Evolutionary conservation across 331 rosid species (phyloP).

Genomic region (Malus hybrid): DNA sequence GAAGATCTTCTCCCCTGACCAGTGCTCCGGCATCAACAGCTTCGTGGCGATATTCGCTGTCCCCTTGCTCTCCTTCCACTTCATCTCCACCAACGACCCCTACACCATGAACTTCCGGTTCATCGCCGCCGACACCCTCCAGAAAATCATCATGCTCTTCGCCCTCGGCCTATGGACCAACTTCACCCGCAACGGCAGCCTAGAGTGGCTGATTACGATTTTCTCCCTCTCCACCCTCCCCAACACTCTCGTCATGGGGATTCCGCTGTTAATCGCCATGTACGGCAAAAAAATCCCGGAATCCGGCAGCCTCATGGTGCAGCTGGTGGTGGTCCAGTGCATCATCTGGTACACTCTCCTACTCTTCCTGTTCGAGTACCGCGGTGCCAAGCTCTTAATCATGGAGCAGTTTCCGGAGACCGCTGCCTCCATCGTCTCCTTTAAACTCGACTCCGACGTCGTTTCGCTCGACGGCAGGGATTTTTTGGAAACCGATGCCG

Average conservation of each 20-base stretch:
- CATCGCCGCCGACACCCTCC: conserved; percentile 90
- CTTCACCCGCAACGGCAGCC: conserved; percentile 67
- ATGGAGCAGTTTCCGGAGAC: conserved; percentile 98
- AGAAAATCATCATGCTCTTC: conserved; percentile 72
- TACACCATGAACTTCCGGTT: conserved; percentile 79
- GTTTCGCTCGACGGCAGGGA: conserved; percentile 83
- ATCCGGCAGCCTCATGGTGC: conserved; percentile 75
- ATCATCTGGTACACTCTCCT: conserved; percentile 89
- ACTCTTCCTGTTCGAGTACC: conserved; percentile 81
- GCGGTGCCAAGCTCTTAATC: conserved; percentile 80
- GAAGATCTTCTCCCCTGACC: conserved; percentile 97
- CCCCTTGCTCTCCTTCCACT: conserved; percentile 84
- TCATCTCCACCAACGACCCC: conserved; percentile 69
- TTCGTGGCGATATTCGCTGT: conserved; percentile 92
- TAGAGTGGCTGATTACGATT: conserved; percentile 90
- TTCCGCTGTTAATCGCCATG: conserved; percentile 81
- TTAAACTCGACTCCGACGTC: conserved; percentile 92
- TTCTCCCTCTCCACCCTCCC: conserved; percentile 92
- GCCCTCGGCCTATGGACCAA: conserved; percentile 65
- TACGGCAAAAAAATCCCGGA: conserved; percentile 33
- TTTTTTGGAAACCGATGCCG: conserved; percentile 86
- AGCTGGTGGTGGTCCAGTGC: conserved; percentile 84
- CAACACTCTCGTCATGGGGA: conserved; percentile 90
- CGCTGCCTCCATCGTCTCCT: conserved; percentile 92
- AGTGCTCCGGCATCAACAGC: conserved; percentile 95